Percentiles rank a stretch among this genome's conserved stretches.
phyloP scores from a whole-genome alignment of 2,329 filamentous ascomycete species.

The Colletotrichum limetticola region DNA sequence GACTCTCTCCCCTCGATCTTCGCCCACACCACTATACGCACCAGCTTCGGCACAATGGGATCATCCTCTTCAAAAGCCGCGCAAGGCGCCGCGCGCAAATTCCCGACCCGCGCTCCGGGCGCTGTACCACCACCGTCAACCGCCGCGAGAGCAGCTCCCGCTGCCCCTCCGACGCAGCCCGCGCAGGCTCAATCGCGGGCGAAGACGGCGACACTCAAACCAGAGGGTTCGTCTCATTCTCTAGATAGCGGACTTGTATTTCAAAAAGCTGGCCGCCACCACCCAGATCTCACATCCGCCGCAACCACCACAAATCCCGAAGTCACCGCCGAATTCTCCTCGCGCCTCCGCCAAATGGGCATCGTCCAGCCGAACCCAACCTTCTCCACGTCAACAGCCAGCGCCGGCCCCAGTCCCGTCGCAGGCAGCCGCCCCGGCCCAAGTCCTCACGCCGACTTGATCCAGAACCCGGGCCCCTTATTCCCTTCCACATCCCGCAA shows the following conservation, averaged over 20 bases:
- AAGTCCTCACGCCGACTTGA: slow-evolving; percentile 20
- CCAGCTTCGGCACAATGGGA: slow-evolving; percentile 48
- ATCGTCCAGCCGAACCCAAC: slow-evolving; percentile 65
- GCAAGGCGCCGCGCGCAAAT: slow-evolving; percentile 53
- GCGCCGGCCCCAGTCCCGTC: too few relatives aligned
- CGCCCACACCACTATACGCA: not conserved
- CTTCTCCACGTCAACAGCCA: slow-evolving; percentile 61
- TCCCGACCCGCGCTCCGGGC: slow-evolving; percentile 52
- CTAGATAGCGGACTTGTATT: too few relatives aligned
- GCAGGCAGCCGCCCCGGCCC: not conserved
- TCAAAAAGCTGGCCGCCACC: not conserved
- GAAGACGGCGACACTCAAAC: slow-evolving; percentile 41
- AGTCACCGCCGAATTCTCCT: slow-evolving; percentile 57
- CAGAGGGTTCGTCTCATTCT: slow-evolving; percentile 22
- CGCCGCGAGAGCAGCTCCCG: slow-evolving; percentile 22
- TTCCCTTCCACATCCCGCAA: slow-evolving; percentile 50
- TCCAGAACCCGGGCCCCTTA: slow-evolving; percentile 37
- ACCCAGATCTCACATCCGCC: slow-evolving; percentile 52
- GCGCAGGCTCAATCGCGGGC: slow-evolving; percentile 25
- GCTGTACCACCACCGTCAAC: slow-evolving; percentile 36
- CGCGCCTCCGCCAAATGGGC: slow-evolving; percentile 65
- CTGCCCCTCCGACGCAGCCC: slow-evolving; percentile 36
- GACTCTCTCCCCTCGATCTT: not conserved
- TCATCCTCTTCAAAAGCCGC: slow-evolving; percentile 58
- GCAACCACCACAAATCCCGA: slow-evolving; percentile 52